A percentile compares a stretch with the other conserved stretches of the same genome.
phyloP scores from a whole-genome alignment of 164 flowering plant species.

The Dillenia suffruticosa region DNA sequence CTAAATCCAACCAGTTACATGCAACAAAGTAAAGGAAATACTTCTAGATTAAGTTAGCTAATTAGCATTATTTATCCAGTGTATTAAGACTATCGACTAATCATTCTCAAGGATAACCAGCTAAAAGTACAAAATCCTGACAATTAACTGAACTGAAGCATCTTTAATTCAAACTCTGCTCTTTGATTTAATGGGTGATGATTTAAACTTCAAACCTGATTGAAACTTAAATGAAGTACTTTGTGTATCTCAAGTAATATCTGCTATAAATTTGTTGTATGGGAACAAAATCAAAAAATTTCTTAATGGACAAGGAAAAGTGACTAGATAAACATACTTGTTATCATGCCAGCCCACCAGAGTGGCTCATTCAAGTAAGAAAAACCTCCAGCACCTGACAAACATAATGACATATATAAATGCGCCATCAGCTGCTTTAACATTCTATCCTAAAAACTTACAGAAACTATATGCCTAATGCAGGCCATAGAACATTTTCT shows the following conservation, averaged over 20 bases:
- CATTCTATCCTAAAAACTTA: too few species aligned
- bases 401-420: conserved; percentile 1
- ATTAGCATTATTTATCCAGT: too few species aligned
- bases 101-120: too few species aligned
- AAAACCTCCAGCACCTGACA: conserved; percentile 81
- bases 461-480: too few species aligned
- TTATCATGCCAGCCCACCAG: conserved; percentile 96
- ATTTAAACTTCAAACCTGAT: not conserved
- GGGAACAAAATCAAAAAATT: not conserved
- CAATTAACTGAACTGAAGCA: not conserved
- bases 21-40: too few species aligned
- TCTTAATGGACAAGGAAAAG: not conserved
- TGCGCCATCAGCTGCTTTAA: too few species aligned
- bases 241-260: not conserved
- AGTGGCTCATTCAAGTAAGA: conserved; percentile 88
- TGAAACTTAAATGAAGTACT: not conserved
- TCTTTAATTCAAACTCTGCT: not conserved
- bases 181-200: not conserved
- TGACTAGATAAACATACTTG: conserved; percentile 54
- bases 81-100: too few species aligned
- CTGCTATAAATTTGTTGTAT: not conserved
- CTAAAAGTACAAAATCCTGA: too few species aligned
- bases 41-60: too few species aligned
- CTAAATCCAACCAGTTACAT: too few species aligned
- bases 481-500: too few species aligned